Base-by-base conservation (phyloP, 2,329 filamentous ascomycete genomes). In the Pseudogymnoascus sp. region DNA sequence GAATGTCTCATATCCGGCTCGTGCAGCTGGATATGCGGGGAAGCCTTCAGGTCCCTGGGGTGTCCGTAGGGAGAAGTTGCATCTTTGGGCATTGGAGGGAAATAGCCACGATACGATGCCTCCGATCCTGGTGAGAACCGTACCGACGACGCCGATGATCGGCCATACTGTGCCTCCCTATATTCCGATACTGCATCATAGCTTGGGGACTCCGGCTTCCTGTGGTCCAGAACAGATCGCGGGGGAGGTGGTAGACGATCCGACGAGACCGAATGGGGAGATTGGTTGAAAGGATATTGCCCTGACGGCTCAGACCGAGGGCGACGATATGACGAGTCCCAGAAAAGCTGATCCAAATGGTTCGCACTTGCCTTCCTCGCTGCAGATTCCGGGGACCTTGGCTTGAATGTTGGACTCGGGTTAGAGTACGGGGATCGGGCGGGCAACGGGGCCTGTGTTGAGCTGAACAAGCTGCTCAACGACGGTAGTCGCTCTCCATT, bases 381-480 rank as follows among this genome's bases (percentile, higher is more conserved):
- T 59, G 63, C 33, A 66, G 72, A 69, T 56, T 64, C 67, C 50
- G 70, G 66, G 44, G 71, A 71, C 8, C 60, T 33, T 3, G 69
- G 37, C 60, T 69, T 66, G 31, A 72, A 73, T n/a, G 66, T 56
- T 10, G 72, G 71, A 53, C 70, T 73, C 21, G 66, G 64, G 37
- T 73, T 71, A 16, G 69, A 70, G 63, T 70, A 72, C 33, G 71
- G 67, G n/a, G 71, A 70, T 38, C 66, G 67, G 53, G 67, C 63
- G 23, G 68, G 67, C 44, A 37, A 31, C 33, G 50, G 25, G 5
- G 50, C 50, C 50, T 59, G 50, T 53, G 66, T 53, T 23, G 70
- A 66, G 14, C 65, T 69, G 68, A 73, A 72, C 6, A 74, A 56
- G 64, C 71, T 73, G 61, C 70, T 74, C 44, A 74, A 61, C 12